phyloP scores from a whole-genome alignment of 2,329 filamentous ascomycete genomes.

The Pseudocercospora eumusae region DNA sequence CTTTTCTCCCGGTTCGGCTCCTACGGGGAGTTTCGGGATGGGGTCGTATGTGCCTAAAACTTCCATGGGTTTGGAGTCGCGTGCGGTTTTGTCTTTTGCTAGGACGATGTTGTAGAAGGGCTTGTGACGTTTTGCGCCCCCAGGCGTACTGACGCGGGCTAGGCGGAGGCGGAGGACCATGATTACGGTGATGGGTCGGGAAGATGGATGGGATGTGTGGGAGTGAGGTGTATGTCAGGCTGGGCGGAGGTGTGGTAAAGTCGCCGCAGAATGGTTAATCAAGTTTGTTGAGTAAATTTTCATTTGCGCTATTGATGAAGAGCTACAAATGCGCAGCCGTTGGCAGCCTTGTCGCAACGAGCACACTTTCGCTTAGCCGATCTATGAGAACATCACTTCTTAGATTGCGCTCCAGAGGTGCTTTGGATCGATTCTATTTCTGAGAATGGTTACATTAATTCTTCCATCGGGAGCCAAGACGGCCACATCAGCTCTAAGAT shows the following conservation, averaged over 20 bases:
- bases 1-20: conserved; percentile 55
- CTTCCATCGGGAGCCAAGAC: no score
- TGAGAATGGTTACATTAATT: no score
- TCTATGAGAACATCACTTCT: no score
- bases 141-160: conserved; percentile 75
- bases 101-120: conserved; percentile 98
- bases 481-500: no score
- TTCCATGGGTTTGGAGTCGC: conserved; percentile 86
- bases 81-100: conserved; percentile 83
- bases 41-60: conserved; percentile 73
- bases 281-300: not conserved
- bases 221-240: not conserved
- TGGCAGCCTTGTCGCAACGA: no score
- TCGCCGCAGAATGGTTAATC: not conserved
- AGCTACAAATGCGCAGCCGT: no score
- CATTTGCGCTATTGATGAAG: no score
- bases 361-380: no score
- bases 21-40: conserved; percentile 58
- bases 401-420: no score
- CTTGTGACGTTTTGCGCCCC: conserved; percentile 64
- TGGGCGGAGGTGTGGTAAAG: not conserved
- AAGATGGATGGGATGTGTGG: not conserved
- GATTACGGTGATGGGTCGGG: conserved; percentile 2
- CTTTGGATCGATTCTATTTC: no score
- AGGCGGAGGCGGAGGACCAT: conserved; percentile 94